Evolutionary conservation across 768 basidiomycete species (phyloP).

Genomic region (Leccinum incarnatum): DNA sequence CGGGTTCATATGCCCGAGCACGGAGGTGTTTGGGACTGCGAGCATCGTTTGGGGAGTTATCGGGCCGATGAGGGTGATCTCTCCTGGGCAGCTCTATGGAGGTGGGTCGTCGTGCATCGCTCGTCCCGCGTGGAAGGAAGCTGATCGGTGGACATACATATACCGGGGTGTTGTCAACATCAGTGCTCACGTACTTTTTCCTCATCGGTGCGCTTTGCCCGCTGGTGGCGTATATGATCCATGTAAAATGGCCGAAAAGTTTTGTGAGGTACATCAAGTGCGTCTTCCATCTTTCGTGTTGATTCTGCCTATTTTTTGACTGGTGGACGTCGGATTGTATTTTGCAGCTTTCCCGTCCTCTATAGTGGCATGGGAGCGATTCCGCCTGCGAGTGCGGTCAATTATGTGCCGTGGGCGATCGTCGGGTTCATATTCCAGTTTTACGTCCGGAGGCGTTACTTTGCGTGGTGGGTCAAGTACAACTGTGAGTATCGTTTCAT

Average conservation of each 20-base stretch:
- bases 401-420: constrained; percentile 66
- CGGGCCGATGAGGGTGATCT: constrained; percentile 72
- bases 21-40: constrained; percentile 76
- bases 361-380: constrained; percentile 30
- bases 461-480: constrained; percentile 68
- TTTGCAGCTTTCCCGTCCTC: background rate
- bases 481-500: constrained; percentile 29
- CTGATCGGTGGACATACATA: background rate
- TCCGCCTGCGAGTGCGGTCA: constrained; percentile 63
- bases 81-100: constrained; percentile 58
- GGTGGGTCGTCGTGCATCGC: constrained; percentile 19
- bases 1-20: constrained; percentile 68
- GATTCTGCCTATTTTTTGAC: background rate
- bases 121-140: background rate
- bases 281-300: constrained; percentile 17
- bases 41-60: constrained; percentile 83
- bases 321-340: background rate
- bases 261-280: constrained; percentile 63
- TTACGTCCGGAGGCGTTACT: constrained; percentile 53
- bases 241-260: constrained; percentile 60
- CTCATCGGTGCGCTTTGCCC: constrained; percentile 68
- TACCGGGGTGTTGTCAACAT: constrained; percentile 7
- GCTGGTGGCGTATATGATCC: constrained; percentile 48
- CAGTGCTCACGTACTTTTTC: constrained; percentile 70
- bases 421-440: constrained; percentile 68